Conservation (phyloP, 208 protist species). For the Plasmodiophora brassicae region DNA sequence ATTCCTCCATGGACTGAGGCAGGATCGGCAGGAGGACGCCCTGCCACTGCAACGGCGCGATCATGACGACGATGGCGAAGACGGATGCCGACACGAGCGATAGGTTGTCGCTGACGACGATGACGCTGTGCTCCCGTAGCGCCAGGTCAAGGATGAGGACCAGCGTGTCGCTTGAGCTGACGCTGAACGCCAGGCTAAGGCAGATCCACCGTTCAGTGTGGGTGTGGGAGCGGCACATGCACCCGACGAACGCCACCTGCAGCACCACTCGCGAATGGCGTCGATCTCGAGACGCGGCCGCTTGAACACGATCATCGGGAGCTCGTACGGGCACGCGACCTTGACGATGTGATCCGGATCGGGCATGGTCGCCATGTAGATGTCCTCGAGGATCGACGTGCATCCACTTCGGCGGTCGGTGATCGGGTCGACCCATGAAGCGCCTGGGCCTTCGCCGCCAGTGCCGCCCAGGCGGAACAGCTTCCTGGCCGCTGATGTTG, state of each 20-base stretch:
- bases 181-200: neutral
- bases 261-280: neutral
- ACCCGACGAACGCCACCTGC: neutral
- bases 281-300: neutral
- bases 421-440: too few relatives aligned
- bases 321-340: too few relatives aligned
- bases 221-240: neutral
- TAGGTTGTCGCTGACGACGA: neutral
- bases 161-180: neutral
- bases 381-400: too few relatives aligned
- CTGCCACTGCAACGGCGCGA: neutral
- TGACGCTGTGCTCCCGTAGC: neutral
- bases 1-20: neutral
- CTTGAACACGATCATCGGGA: too few relatives aligned
- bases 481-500: neutral
- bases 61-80: neutral
- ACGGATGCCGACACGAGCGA: neutral
- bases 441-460: too few relatives aligned
- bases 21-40: constrained; percentile 35
- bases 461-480: too few relatives aligned
- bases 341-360: too few relatives aligned
- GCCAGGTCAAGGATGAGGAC: neutral
- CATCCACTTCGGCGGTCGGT: too few relatives aligned
- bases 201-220: neutral
- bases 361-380: too few relatives aligned